Evolutionary conservation across 1,284 basidiomycete species (phyloP).

Genomic region (Ceratobasidium sp.): DNA sequence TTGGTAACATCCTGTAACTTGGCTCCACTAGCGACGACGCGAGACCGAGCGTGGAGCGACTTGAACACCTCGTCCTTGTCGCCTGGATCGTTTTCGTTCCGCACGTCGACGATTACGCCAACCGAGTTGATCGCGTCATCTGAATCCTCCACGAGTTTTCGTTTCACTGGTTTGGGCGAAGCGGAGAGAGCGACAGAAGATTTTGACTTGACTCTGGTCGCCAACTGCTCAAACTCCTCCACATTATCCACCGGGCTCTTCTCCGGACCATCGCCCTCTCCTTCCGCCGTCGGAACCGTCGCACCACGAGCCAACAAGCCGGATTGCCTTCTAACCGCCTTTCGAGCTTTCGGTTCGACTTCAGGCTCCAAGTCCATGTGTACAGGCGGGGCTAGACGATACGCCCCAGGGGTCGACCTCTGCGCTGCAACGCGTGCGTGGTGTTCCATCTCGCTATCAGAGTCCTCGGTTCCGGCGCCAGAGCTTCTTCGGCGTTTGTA

Average conservation of each 20-base stretch:
- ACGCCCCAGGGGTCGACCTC: slow-evolving; percentile 3
- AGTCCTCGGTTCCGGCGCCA: slow-evolving; percentile 6
- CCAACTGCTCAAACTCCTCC: not conserved
- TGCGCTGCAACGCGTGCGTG: not conserved
- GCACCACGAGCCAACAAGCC: slow-evolving; percentile 42
- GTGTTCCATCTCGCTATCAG: slow-evolving; percentile 35
- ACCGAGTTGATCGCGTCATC: slow-evolving; percentile 40
- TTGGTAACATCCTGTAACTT: slow-evolving; percentile 48
- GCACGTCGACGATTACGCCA: slow-evolving; percentile 28
- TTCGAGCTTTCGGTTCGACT: slow-evolving; percentile 24
- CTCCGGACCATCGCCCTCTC: slow-evolving; percentile 18
- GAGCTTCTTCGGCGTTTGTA: slow-evolving; percentile 31
- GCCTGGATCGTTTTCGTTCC: slow-evolving; percentile 36
- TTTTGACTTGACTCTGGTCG: slow-evolving; percentile 18
- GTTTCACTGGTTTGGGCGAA: slow-evolving; percentile 31
- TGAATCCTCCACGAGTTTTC: slow-evolving; percentile 30
- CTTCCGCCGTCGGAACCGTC: not conserved
- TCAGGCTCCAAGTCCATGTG: not conserved
- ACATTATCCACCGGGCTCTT: slow-evolving; percentile 13
- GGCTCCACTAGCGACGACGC: not conserved
- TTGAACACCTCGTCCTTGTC: slow-evolving; percentile 5
- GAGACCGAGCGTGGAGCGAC: slow-evolving; percentile 15
- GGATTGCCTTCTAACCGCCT: slow-evolving; percentile 47
- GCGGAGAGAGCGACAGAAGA: not conserved
- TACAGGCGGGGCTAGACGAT: slow-evolving; percentile 5